Evolutionary conservation across 768 basidiomycete species (phyloP).

Genomic region (Butyriboletus loyo): DNA sequence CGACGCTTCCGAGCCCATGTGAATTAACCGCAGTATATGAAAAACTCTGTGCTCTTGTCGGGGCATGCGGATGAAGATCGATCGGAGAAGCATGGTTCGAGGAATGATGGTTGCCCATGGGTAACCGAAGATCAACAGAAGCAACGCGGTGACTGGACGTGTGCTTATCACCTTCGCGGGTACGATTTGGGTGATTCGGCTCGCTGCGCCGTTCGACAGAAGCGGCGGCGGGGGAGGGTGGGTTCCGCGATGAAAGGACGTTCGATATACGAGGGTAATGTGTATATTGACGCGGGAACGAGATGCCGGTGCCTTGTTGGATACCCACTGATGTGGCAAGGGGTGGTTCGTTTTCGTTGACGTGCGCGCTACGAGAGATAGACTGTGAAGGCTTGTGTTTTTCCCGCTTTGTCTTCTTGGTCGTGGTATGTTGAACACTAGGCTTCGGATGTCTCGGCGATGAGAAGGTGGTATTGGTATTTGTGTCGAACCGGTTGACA

Average conservation of each 20-base stretch:
- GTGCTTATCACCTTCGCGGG: slow-evolving; percentile 13
- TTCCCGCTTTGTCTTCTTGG: slow-evolving; percentile 8
- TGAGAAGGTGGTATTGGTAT: not conserved
- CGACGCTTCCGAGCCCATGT: slow-evolving; percentile 6
- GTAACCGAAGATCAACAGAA: slow-evolving; percentile 20
- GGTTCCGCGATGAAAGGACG: not conserved
- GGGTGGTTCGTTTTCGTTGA: slow-evolving; percentile 23
- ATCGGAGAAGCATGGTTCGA: slow-evolving; percentile 17
- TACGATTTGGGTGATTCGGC: slow-evolving; percentile 3
- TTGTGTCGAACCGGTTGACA: not conserved
- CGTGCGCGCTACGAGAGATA: not conserved
- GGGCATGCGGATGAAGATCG: slow-evolving; percentile 16
- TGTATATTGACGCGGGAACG: slow-evolving; percentile 13
- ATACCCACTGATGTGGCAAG: not conserved
- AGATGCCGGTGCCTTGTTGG: slow-evolving; percentile 7
- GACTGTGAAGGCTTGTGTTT: not conserved
- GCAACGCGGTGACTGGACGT: slow-evolving; percentile 11
- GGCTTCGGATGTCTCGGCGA: not conserved
- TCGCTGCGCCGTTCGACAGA: slow-evolving; percentile 4
- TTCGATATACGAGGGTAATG: slow-evolving; percentile 13
- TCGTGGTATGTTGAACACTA: not conserved
- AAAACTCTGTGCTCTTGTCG: slow-evolving; percentile 14
- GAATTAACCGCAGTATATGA: not conserved
- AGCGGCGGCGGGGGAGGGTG: slow-evolving; percentile 1
- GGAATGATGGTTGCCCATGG: not conserved